Evolutionary conservation across 257 asterid genomes (phyloP).

Genomic region (Thymus mandschuricus): DNA sequence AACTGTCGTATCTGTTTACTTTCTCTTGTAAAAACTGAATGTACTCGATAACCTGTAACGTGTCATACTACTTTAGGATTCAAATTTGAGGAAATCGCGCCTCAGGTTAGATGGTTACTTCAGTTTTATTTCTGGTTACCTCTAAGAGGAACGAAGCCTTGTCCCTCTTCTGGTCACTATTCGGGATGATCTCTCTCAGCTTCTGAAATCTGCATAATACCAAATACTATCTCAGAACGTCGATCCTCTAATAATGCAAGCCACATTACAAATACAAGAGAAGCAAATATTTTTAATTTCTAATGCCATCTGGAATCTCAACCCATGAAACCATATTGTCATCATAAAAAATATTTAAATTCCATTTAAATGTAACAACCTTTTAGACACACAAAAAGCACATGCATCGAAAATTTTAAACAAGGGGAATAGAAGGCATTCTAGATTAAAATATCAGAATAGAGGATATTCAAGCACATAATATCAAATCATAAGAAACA

Average conservation of each 20-base stretch:
- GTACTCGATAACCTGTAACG: slow-evolving; percentile 83
- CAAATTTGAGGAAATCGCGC: slow-evolving; percentile 8
- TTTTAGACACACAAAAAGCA: no score
- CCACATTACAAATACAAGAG: slow-evolving; percentile 1
- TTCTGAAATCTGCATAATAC: slow-evolving; percentile 71
- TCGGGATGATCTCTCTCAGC: slow-evolving; percentile 86
- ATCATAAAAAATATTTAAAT: no score
- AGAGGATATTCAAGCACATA: slow-evolving; percentile 1
- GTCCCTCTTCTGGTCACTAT: slow-evolving; percentile 94
- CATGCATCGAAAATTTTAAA: no score
- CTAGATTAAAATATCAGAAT: background rate
- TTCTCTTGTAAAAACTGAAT: slow-evolving; percentile 91
- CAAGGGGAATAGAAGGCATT: background rate
- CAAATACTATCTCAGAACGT: slow-evolving; percentile 24
- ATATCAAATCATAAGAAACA: background rate
- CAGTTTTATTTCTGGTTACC: slow-evolving; percentile 43
- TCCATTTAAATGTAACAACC: no score
- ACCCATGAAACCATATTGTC: background rate
- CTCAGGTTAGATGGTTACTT: slow-evolving; percentile 4
- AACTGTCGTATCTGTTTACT: slow-evolving; percentile 67
- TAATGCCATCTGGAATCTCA: background rate
- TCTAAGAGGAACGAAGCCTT: slow-evolving; percentile 95
- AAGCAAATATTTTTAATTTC: slow-evolving; percentile 11
- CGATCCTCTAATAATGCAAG: background rate
- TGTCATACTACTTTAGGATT: slow-evolving; percentile 20